phyloP scores from a whole-genome alignment of 345 rosid species.

The Brassica cretica region DNA sequence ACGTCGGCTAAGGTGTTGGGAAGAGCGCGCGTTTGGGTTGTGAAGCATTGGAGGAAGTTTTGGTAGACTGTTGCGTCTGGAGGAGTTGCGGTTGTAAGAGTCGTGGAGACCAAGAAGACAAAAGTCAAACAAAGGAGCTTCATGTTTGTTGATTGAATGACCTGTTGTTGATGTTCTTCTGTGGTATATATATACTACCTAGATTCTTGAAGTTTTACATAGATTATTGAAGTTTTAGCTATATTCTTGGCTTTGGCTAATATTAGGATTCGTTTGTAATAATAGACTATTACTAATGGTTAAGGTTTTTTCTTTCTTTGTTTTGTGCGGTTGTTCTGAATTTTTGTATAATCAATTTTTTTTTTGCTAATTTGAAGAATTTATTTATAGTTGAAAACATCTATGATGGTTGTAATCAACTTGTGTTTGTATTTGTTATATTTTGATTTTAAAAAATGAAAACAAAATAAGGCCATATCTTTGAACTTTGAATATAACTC shows the following conservation, averaged over 20 bases:
- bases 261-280: conserved; percentile 18
- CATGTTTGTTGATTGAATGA: conserved; percentile 20
- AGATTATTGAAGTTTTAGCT: background rate
- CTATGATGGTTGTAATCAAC: background rate
- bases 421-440: background rate
- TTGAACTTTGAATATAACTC: background rate
- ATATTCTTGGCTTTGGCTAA: background rate
- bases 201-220: conserved; percentile 3
- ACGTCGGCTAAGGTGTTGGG: conserved; percentile 39
- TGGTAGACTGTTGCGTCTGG: conserved; percentile 37
- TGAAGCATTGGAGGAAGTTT: conserved; percentile 48
- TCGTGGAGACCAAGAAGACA: background rate
- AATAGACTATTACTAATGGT: background rate
- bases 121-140: conserved; percentile 18
- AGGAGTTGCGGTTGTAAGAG: conserved; percentile 25
- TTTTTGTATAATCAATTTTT: background rate
- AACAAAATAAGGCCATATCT: background rate
- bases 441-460: background rate
- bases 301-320: background rate
- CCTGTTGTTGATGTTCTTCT: background rate
- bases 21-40: conserved; percentile 35
- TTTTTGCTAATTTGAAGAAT: background rate
- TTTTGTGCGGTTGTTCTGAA: background rate
- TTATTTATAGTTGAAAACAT: background rate
- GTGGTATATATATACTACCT: conserved; percentile 2